Percentiles rank a stretch among this genome's conserved stretches.
phyloP scores from a whole-genome alignment of 2,329 filamentous ascomycete genomes.

The Lachnellula occidentalis region DNA sequence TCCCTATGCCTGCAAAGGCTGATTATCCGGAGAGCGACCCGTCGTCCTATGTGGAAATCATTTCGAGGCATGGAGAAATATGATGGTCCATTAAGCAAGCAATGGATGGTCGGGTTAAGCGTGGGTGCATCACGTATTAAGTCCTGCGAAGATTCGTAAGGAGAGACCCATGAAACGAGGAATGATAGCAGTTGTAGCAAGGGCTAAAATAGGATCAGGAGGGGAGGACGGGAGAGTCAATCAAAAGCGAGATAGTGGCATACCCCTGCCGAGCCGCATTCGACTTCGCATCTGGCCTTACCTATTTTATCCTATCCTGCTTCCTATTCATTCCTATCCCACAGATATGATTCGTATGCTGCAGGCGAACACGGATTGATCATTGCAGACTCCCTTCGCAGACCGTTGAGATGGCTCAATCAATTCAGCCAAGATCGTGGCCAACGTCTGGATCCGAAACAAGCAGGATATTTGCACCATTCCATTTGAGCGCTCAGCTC shows the following conservation, averaged over 20 bases:
- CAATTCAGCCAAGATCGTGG: neutral
- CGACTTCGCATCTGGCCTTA: neutral
- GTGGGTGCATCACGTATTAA: slow-evolving; percentile 29
- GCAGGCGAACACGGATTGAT: no score
- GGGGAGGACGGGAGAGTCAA: slow-evolving; percentile 16
- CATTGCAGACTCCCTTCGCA: neutral
- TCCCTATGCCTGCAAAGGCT: neutral
- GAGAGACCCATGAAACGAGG: slow-evolving; percentile 22
- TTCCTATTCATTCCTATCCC: no score
- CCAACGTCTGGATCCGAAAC: slow-evolving; percentile 3
- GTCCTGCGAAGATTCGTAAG: slow-evolving; percentile 26
- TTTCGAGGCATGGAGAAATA: slow-evolving; percentile 14
- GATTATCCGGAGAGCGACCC: slow-evolving; percentile 2
- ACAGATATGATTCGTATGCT: no score
- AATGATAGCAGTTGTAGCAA: slow-evolving; percentile 15
- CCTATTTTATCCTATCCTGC: neutral
- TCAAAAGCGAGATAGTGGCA: slow-evolving; percentile 5
- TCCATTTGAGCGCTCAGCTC: neutral
- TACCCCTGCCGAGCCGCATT: slow-evolving; percentile 23
- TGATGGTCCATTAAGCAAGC: slow-evolving; percentile 17
- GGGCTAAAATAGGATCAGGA: slow-evolving; percentile 19
- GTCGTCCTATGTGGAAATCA: slow-evolving; percentile 16
- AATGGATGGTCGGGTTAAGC: slow-evolving; percentile 15
- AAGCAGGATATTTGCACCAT: neutral
- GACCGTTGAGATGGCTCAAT: neutral